Base-by-base conservation (phyloP, 2,329 filamentous ascomycete genomes). In the Microdochium bolleyi region DNA sequence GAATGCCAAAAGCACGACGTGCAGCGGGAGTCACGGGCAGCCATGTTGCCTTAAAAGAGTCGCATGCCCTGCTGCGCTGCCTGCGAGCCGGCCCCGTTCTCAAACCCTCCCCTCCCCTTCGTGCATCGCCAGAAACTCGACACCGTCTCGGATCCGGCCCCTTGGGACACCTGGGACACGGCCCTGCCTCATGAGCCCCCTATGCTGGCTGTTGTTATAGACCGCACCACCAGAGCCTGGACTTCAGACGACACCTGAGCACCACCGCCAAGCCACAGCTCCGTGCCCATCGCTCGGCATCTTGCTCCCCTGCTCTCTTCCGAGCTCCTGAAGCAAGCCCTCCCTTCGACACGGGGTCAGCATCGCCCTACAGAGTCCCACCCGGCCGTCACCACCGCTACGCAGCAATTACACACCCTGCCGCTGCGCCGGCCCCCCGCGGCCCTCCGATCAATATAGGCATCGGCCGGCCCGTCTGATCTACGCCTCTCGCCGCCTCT, bases 141-240 rank as follows among this genome's bases (percentile, higher is more conserved):
- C 19, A 19, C 19, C 41, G 41, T 46, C 41, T 46, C 41, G 41
- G 41, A 46, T 46, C 16, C 41, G 41, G 41, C 41, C 41, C 41
- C 41, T 46, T 46, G 41, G 41, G 41, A 46, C 41, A 46, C 41
- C 22, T 46, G 41, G 41, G 41, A 46, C 41, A 46, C 41, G 41
- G 41, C 41, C 41, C 41, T 46, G 67, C 62, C 41, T 11, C 19
- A 75, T 76, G 71, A 68, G 72, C 76, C 70, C 72, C 76, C 73
- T 68, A 80, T 82, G 78, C 77, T 71, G 64, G 70, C 74, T 68
- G 70, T 72, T 66, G 70, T 70, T 61, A 74, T 76, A 77, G 73
- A 78, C 72, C 73, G 69, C 69, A 76, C 74, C 61, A 67, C 67
- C 61, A 72, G 73, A 70, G 73, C 71, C 57, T 77, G 74, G 74